Base-by-base conservation (phyloP, 805 yeast genomes). In the Saccharomycopsis capsularis region DNA sequence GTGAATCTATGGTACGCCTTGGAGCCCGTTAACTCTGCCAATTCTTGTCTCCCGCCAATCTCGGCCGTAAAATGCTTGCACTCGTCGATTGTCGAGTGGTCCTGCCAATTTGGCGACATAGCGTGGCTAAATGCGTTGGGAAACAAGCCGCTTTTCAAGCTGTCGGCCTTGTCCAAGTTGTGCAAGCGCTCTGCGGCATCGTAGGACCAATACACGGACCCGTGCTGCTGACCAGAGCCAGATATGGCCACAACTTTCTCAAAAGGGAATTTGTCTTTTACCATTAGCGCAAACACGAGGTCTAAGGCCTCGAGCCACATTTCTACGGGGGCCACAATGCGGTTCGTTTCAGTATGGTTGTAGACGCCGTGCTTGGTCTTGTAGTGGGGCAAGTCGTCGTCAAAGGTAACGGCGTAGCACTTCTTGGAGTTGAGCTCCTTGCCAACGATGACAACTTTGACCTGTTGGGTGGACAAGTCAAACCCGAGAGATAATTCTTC, bases 181-280 rank as follows among this genome's bases (percentile, higher is more conserved):
- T 52, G 39, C 45, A 88, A 68, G 2, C 70, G 53, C 0, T 55
- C 52, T 1, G 65, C 62, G 0, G 85, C 81, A 5, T 66, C 56
- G 3, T 63, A 22, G 1, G 86, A 73, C 91, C 95, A 86, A 60
- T 70, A 89, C 2, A 90, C 89, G 2, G 95, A 83, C 0, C 96
- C 96, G 60, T 89, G 96, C 60, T 89, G 96, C 65, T 89, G 96
- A 49, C 95, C 84, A 0, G 95, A 87, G 0, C 96, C 96, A 40
- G 85, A 75, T 44, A 89, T 74, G 1, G 85, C 88, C 37, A 58
- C 69, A 15, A 89, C 89, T 36, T 65, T 59, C 1, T 64, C 57
- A 56, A 89, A 78, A 5, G 82, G 84, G 57, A 86, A 79, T 0
- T 63, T 57, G 29, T 74, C 75, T 1, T 59, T 42, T 53, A 68